A percentile compares a stretch with the other conserved stretches of the same genome.
Conservation (phyloP, 106 monocot genomes). For the Apostasia shenzhenica region DNA sequence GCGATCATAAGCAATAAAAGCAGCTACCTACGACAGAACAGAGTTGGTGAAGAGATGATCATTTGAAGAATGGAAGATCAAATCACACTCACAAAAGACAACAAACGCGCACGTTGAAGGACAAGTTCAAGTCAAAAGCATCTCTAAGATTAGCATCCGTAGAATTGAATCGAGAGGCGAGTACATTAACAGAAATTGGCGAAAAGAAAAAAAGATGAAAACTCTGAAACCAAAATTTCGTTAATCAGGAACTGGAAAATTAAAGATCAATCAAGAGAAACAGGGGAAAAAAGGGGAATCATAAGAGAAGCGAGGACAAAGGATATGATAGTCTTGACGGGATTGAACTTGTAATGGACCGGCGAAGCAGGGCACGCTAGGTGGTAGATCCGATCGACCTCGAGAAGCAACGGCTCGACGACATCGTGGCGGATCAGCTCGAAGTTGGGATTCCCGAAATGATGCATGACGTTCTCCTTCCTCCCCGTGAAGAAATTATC, state of each 20-base stretch:
- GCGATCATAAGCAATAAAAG: no score
- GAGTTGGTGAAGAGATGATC: no score
- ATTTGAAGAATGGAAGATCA: no score
- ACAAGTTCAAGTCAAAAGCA: no score
- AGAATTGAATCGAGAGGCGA: neutral
- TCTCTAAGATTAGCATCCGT: neutral
- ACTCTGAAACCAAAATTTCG: neutral
- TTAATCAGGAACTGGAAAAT: neutral
- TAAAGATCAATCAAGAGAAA: constrained; percentile 1
- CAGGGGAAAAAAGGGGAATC: neutral
- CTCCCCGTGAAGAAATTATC: constrained; percentile 94
- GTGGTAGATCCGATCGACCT: constrained; percentile 96
- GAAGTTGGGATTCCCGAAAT: constrained; percentile 74
- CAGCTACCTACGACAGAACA: no score
- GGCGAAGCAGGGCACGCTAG: constrained; percentile 93
- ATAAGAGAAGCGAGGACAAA: constrained; percentile 6
- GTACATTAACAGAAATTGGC: neutral
- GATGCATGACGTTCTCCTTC: constrained; percentile 90
- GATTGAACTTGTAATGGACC: constrained; percentile 93
- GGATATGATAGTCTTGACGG: constrained; percentile 96
- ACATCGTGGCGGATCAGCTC: constrained; percentile 91
- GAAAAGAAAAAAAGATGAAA: neutral
- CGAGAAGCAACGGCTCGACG: constrained; percentile 78
- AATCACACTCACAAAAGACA: no score
- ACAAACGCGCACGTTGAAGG: no score